Evolutionary conservation across 1,139 yeast genomes (phyloP), one percentile per base, ranked within the genome.

Genomic region (Pichia sp.): DNA sequence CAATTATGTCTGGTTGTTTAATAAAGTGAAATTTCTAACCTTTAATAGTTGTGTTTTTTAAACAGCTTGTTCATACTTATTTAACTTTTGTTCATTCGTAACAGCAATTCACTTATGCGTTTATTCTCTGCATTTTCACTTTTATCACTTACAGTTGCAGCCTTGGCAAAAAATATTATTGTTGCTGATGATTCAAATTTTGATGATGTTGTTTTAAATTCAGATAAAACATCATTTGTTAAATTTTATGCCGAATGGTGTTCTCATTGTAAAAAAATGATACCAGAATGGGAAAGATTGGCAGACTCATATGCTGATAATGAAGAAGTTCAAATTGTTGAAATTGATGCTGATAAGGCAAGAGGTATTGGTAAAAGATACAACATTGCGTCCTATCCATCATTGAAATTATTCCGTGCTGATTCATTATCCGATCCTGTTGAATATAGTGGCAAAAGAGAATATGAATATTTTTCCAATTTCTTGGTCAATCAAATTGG

Each of bases 201-300:
- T 58, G 76, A 78, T 40, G 73, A 70, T 24, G 62, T 76, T 32
- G 82, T 80, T 12, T 61, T 73, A 42, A 66, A 71, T 22, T 71
- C 82, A 1, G 82, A 78, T 8, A 78, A 82, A 54, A 78, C 75
- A 49, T 72, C 87, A 0, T 70, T 85, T 49, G 85, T 85, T 41
- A 86, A 85, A 50, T 82, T 83, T 58, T 83, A 82, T 56, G 87
- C 92, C 33, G 78, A 76, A 45, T 85, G 94, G 95, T 85, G 95
- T 59, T 74, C 85, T 41, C 90, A 85, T 65, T 85, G 94, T 65
- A 77, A 78, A 63, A 72, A 69, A 44, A 64, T 85, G 59, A 73
- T 74, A 60, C 94, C 94, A 8, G 70, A 71, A 5, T 78, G 78
- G 62, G 86, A 80, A 51, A 68, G 74, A 57, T 68, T 82, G 37